Conservation (phyloP, 768 basidiomycete genomes). For the Vararia minispora region DNA sequence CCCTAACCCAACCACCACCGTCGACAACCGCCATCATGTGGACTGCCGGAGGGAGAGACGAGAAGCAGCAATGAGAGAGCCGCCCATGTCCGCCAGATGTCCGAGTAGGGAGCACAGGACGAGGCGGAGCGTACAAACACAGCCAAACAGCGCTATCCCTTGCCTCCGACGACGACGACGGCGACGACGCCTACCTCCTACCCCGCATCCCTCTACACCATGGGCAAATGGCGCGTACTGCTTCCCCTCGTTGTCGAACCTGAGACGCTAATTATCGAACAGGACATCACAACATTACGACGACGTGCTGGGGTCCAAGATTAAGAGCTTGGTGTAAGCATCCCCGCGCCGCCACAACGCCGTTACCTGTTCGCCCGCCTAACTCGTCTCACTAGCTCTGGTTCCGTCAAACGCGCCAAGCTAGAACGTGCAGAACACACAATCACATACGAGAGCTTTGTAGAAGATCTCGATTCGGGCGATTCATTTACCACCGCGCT, state of each 20-base stretch:
- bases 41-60: too few relatives aligned
- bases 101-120: too few relatives aligned
- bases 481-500: slow-evolving; percentile 73
- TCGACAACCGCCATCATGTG: too few relatives aligned
- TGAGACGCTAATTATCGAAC: slow-evolving; percentile 4
- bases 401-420: slow-evolving; percentile 57
- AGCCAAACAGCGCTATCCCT: too few relatives aligned
- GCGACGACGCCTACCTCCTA: too few relatives aligned
- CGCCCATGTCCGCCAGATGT: too few relatives aligned
- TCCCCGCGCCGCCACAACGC: slow-evolving; percentile 4
- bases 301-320: slow-evolving; percentile 62
- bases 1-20: too few relatives aligned
- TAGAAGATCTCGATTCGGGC: slow-evolving; percentile 65
- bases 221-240: slow-evolving; percentile 60
- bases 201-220: too few relatives aligned
- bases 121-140: too few relatives aligned
- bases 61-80: too few relatives aligned
- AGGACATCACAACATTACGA: slow-evolving; percentile 70
- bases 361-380: background rate
- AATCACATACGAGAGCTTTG: slow-evolving; percentile 67
- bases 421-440: slow-evolving; percentile 53
- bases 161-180: too few relatives aligned
- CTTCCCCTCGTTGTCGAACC: slow-evolving; percentile 9
- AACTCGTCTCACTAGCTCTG: slow-evolving; percentile 35
- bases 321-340: slow-evolving; percentile 68